Percentiles rank a stretch among this genome's conserved stretches.
Conservation (phyloP, 1,284 basidiomycete genomes). For the Apiotrichum porosum region DNA sequence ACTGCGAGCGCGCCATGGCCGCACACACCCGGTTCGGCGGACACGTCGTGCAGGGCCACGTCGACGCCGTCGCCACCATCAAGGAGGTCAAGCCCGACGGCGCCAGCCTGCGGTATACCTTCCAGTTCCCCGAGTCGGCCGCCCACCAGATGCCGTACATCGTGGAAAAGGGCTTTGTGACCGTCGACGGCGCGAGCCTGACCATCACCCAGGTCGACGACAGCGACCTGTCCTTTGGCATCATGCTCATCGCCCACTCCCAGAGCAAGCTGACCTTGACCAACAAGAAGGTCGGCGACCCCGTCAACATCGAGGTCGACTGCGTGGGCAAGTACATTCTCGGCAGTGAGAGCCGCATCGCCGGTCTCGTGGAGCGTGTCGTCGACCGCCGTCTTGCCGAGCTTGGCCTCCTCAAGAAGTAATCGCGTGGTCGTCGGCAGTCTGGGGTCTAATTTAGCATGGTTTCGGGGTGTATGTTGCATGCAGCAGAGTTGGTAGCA, state of each 20-base stretch:
- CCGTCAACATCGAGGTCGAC: conserved; percentile 82
- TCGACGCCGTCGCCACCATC: conserved; percentile 82
- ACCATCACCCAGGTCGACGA: conserved; percentile 85
- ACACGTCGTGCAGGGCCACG: conserved; percentile 97
- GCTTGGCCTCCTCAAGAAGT: conserved; percentile 12
- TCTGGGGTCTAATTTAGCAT: too few relatives aligned
- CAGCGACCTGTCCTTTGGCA: conserved; percentile 61
- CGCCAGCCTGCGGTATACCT: conserved; percentile 77
- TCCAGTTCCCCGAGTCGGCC: conserved; percentile 62
- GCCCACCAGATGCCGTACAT: conserved; percentile 73
- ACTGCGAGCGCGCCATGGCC: conserved; percentile 92
- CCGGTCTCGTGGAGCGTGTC: conserved; percentile 62
- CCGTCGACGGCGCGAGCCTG: conserved; percentile 90
- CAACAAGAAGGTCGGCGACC: conserved; percentile 67
- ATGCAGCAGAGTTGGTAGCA: too few relatives aligned
- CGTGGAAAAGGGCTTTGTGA: conserved; percentile 93
- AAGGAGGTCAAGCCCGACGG: conserved; percentile 67
- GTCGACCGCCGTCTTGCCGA: conserved; percentile 52
- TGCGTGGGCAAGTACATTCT: conserved; percentile 59
- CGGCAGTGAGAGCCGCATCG: conserved; percentile 58
- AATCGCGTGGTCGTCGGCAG: not conserved
- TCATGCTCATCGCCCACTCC: conserved; percentile 95
- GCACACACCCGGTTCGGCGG: conserved; percentile 89
- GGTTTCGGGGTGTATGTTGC: too few relatives aligned
- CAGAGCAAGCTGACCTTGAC: conserved; percentile 82